A percentile compares a stretch with the other conserved stretches of the same genome.
These are phyloP conservation scores for Botrytis paeoniae DNA, from an alignment of 2,329 filamentous ascomycete genomes.

Conservation along the genomic window DNA sequence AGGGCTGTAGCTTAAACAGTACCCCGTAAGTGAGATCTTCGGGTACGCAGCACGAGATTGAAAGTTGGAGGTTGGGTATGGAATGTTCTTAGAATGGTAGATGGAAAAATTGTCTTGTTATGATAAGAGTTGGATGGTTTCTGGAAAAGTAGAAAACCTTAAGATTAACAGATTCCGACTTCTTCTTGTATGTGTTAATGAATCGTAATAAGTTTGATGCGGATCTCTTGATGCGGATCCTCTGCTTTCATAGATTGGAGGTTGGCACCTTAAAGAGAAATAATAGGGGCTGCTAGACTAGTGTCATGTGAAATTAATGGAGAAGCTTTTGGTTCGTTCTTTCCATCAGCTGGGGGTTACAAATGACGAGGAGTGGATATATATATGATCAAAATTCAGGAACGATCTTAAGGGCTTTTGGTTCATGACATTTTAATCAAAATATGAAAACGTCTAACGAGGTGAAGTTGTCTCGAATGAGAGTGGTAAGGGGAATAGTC, in stretches of 20 bases:
- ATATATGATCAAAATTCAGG: neutral
- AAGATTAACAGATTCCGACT: neutral
- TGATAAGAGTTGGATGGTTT: neutral
- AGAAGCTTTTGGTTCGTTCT: neutral
- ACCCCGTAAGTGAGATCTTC: neutral
- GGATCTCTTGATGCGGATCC: conserved; percentile 15
- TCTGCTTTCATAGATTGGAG: conserved; percentile 7
- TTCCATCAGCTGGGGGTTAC: conserved; percentile 1
- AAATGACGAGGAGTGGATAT: conserved; percentile 8
- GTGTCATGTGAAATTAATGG: conserved; percentile 15
- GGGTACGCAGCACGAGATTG: conserved; percentile 2
- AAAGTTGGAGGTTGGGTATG: neutral
- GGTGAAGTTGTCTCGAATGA: neutral
- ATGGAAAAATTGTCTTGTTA: neutral
- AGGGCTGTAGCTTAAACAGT: neutral
- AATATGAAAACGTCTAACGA: neutral
- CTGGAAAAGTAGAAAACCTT: neutral
- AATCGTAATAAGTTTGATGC: conserved; percentile 11
- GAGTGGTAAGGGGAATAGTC: neutral
- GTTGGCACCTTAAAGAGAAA: conserved; percentile 7
- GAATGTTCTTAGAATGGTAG: neutral
- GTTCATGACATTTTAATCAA: neutral
- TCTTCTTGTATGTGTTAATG: conserved; percentile 14
- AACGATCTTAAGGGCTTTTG: neutral
- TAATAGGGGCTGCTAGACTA: conserved; percentile 13